Conservation (phyloP, 345 rosid genomes). For the Carallia brachiata region DNA sequence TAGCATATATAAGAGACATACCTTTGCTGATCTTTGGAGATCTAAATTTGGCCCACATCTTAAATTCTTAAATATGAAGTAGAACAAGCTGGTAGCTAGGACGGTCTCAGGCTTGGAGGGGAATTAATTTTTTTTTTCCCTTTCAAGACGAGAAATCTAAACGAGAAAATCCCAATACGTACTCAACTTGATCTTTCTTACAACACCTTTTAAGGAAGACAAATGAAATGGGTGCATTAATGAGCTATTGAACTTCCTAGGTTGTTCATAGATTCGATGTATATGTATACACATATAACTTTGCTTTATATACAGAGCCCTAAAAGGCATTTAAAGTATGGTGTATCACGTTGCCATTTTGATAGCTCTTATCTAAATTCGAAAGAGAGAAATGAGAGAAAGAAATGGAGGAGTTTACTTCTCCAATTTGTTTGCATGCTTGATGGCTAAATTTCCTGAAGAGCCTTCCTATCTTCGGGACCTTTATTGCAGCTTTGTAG, state of each 20-base stretch:
- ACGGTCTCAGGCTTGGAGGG: not conserved
- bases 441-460: slow-evolving; percentile 32
- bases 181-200: not conserved
- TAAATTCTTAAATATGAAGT: slow-evolving; percentile 1
- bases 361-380: not conserved
- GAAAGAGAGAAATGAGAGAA: not conserved
- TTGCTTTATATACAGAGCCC: slow-evolving; percentile 15
- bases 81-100: not conserved
- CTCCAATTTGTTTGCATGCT: slow-evolving; percentile 33
- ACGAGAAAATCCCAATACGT: not conserved
- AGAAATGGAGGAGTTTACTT: not conserved
- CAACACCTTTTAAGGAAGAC: not conserved
- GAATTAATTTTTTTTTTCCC: slow-evolving; percentile 1
- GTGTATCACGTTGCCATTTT: slow-evolving; percentile 16
- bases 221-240: not conserved
- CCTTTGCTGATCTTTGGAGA: slow-evolving; percentile 29
- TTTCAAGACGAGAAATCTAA: not conserved
- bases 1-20: slow-evolving; percentile 7
- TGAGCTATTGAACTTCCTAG: slow-evolving; percentile 10
- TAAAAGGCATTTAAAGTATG: slow-evolving; percentile 1
- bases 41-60: slow-evolving; percentile 36
- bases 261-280: slow-evolving; percentile 18
- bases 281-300: not conserved
- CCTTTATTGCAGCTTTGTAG: slow-evolving; percentile 4
- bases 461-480: slow-evolving; percentile 16